Evolutionary conservation across 371 early-diverging fungal genomes (phyloP).

Genomic region (Fennellomyces sp.): DNA sequence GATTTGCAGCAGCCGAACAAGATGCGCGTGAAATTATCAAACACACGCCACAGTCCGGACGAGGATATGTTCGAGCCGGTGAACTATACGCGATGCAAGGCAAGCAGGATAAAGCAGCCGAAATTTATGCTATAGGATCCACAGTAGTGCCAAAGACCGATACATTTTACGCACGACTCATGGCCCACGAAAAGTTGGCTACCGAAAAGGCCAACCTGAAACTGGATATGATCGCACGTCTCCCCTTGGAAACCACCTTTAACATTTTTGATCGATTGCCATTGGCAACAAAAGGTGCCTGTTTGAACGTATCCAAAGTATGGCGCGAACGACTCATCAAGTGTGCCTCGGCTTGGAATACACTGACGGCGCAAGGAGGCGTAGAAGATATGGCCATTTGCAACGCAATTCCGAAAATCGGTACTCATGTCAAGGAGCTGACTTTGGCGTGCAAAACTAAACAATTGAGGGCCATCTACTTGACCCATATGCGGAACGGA

Average conservation of each 20-base stretch:
- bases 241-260: not conserved
- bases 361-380: not conserved
- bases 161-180: no score
- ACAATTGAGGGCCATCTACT: not conserved
- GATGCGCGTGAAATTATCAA: not conserved
- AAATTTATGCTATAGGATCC: not conserved
- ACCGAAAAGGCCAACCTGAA: no score
- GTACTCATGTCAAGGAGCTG: not conserved
- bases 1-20: not conserved
- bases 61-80: not conserved
- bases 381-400: not conserved
- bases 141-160: no score
- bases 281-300: not conserved
- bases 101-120: not conserved
- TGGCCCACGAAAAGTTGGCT: no score
- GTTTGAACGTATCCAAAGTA: slow-evolving; percentile 2
- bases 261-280: slow-evolving; percentile 1
- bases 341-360: not conserved
- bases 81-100: not conserved
- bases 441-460: not conserved
- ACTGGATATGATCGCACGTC: not conserved
- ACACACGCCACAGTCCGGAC: not conserved
- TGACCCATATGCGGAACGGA: not conserved
- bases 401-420: not conserved
- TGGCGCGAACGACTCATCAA: slow-evolving; percentile 3